Conservation (phyloP, 1,284 basidiomycete species). For the Cryptococcus jaspeensis region DNA sequence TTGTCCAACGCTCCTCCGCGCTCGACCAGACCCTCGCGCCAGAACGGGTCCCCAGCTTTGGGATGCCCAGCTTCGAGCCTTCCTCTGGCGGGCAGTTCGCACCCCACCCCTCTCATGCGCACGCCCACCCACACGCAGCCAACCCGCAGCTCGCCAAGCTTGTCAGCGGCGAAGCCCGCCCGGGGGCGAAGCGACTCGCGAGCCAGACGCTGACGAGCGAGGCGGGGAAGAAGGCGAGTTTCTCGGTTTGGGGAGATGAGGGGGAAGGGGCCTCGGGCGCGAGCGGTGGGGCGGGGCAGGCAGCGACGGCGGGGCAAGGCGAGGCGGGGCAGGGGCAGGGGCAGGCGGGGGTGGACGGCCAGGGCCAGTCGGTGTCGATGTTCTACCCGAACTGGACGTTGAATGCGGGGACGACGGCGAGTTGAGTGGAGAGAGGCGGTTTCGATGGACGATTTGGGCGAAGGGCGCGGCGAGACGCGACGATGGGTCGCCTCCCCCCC, state of each 20-base stretch:
- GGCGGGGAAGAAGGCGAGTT: constrained; percentile 15
- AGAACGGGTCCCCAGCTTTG: constrained; percentile 43
- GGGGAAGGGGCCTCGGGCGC: too few relatives aligned
- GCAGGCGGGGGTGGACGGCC: neutral
- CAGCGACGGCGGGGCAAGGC: neutral
- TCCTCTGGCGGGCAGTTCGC: neutral
- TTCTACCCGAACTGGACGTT: constrained; percentile 12
- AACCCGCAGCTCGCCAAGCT: neutral
- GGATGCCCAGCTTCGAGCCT: constrained; percentile 6
- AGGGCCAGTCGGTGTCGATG: constrained; percentile 6
- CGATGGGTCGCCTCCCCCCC: too few relatives aligned
- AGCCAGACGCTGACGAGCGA: constrained; percentile 44
- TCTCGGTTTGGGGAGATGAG: constrained; percentile 16
- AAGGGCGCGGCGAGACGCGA: too few relatives aligned
- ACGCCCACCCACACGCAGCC: neutral
- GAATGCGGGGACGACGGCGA: neutral
- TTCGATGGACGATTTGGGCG: too few relatives aligned
- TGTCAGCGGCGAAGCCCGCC: constrained; percentile 25
- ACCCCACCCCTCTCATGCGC: neutral
- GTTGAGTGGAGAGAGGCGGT: too few relatives aligned
- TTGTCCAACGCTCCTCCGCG: constrained; percentile 29
- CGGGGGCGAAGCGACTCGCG: constrained; percentile 49
- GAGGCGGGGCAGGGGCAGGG: neutral
- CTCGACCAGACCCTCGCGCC: constrained; percentile 49
- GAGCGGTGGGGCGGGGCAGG: neutral